These are phyloP conservation scores for Mucor indicus DNA, from an alignment of 371 early-diverging fungal species.

Conservation along the genomic window DNA sequence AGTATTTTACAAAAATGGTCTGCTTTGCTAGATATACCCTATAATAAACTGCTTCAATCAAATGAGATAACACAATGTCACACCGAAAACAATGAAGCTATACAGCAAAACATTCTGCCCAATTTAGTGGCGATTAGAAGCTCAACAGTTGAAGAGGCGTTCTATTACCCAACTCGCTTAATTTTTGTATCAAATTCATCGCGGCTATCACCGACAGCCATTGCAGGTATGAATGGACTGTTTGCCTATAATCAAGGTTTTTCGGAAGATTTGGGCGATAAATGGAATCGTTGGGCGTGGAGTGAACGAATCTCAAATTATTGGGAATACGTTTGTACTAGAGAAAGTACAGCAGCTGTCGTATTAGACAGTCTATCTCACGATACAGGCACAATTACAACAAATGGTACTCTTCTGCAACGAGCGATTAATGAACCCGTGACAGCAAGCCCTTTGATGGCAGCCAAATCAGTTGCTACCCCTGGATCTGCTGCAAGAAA, in stretches of 20 bases:
- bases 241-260: constrained; percentile 33
- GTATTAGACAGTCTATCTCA: constrained; percentile 14
- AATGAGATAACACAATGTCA: neutral
- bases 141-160: neutral
- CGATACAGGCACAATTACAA: neutral
- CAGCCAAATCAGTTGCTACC: constrained; percentile 28
- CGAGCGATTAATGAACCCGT: constrained; percentile 30
- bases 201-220: constrained; percentile 20
- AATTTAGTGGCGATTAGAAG: constrained; percentile 12
- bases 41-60: constrained; percentile 3
- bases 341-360: neutral
- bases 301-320: constrained; percentile 13
- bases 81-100: neutral
- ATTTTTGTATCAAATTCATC: constrained; percentile 31
- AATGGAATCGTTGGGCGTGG: constrained; percentile 43
- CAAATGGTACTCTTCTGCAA: constrained; percentile 14
- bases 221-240: constrained; percentile 35
- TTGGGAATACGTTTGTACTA: constrained; percentile 19
- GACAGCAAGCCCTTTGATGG: constrained; percentile 32
- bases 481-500: constrained; percentile 9
- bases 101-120: constrained; percentile 3
- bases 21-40: constrained; percentile 31
- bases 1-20: constrained; percentile 33
- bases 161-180: constrained; percentile 22
- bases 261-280: constrained; percentile 39